A percentile compares a stretch with the other conserved stretches of the same genome.
These are phyloP conservation scores for Ailanthus altissimus DNA, from an alignment of 345 rosid species.

Conservation along the genomic window DNA sequence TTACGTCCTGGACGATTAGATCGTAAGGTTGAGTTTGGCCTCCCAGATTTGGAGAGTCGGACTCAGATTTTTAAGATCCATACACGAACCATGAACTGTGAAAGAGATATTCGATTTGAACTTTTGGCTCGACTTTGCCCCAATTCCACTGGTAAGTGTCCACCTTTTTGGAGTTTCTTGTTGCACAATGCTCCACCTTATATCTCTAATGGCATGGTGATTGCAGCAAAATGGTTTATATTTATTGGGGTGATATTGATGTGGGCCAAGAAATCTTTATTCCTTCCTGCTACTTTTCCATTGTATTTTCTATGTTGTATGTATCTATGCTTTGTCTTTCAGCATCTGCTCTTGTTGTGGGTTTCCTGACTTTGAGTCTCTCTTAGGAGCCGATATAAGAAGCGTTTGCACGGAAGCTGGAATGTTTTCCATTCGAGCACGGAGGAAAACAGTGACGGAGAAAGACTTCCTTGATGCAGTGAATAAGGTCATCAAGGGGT, in stretches of 20 bases:
- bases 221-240: not conserved
- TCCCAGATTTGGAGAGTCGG: conserved; percentile 90
- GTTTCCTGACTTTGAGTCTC: not conserved
- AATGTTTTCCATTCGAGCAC: conserved; percentile 85
- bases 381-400: conserved; percentile 87
- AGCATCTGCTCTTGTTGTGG: not conserved
- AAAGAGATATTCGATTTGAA: conserved; percentile 83
- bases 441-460: conserved; percentile 90
- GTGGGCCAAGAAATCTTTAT: not conserved
- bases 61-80: conserved; percentile 92
- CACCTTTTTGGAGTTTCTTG: not conserved
- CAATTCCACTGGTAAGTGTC: conserved; percentile 73
- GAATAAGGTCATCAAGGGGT: conserved; percentile 93
- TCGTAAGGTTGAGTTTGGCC: conserved; percentile 97
- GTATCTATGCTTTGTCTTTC: not conserved
- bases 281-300: not conserved
- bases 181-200: not conserved
- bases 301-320: not conserved
- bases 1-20: conserved; percentile 91
- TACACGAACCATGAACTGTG: conserved; percentile 90
- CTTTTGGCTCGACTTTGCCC: conserved; percentile 91
- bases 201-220: not conserved
- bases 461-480: conserved; percentile 94
- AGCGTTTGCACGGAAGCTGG: conserved; percentile 98
- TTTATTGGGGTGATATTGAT: not conserved